Evolutionary conservation across 2,329 filamentous ascomycete genomes (phyloP).

Genomic region (Mycosphaerella sp.): DNA sequence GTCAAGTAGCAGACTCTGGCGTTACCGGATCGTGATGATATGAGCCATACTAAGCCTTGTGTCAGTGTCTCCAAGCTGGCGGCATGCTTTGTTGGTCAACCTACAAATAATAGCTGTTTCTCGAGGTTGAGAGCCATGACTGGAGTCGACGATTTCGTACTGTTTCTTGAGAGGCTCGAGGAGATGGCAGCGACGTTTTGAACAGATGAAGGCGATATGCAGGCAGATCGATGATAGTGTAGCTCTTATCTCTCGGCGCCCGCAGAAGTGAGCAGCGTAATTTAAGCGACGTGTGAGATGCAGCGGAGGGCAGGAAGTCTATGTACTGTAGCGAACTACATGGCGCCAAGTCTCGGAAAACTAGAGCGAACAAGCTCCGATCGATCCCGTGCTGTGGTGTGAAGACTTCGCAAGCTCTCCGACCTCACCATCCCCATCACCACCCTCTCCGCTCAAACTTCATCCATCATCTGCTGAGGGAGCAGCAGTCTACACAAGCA

Average conservation of each 20-base stretch:
- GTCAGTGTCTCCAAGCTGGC: conserved; percentile 16
- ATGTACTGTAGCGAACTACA: no score
- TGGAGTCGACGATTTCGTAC: not conserved
- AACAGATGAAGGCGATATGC: no score
- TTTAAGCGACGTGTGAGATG: no score
- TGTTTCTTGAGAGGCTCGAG: not conserved
- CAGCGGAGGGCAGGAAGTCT: no score
- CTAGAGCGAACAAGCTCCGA: not conserved
- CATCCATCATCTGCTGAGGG: conserved; percentile 28
- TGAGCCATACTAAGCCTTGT: conserved; percentile 63
- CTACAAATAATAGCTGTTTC: conserved; percentile 74
- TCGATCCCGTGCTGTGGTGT: conserved; percentile 1
- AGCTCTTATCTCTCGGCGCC: no score
- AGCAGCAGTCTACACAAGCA: conserved; percentile 31
- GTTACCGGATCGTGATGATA: conserved; percentile 69
- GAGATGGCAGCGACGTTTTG: no score
- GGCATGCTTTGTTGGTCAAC: conserved; percentile 33
- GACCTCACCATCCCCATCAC: conserved; percentile 17
- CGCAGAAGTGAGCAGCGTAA: no score
- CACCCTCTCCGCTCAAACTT: conserved; percentile 25
- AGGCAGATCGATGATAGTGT: no score
- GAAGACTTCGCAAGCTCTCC: conserved; percentile 1
- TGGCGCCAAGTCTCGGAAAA: no score
- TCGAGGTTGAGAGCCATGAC: conserved; percentile 64
- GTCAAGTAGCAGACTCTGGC: not conserved